These are phyloP conservation scores for Calonectria henricotiae DNA, from an alignment of 2,329 filamentous ascomycete genomes.

Conservation along the genomic window DNA sequence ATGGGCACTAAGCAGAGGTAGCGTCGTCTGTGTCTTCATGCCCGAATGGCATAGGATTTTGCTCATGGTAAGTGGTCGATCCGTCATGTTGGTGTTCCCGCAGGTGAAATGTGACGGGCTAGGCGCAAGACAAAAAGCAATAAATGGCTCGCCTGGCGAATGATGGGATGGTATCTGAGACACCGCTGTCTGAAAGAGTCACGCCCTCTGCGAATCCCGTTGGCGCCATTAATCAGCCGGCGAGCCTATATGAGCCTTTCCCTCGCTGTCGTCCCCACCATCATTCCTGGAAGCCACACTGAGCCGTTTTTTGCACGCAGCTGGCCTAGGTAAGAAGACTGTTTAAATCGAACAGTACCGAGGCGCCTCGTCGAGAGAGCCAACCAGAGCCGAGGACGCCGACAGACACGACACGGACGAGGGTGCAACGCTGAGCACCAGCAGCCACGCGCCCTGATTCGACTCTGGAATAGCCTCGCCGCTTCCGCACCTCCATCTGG, in stretches of 20 bases:
- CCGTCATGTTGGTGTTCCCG: background rate
- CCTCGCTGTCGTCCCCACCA: conserved; percentile 8
- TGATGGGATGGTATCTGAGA: conserved; percentile 12
- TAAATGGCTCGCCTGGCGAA: conserved; percentile 15
- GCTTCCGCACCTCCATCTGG: conserved; percentile 4
- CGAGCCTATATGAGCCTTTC: conserved; percentile 9
- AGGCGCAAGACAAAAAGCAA: conserved; percentile 19
- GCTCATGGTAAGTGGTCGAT: background rate
- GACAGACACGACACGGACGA: background rate
- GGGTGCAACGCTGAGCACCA: background rate
- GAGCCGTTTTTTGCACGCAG: background rate
- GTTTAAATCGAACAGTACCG: background rate
- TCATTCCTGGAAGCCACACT: conserved; percentile 19
- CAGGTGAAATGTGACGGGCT: conserved; percentile 13
- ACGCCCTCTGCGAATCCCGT: conserved; percentile 15
- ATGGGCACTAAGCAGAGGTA: background rate
- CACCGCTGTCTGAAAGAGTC: conserved; percentile 3
- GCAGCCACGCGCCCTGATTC: background rate
- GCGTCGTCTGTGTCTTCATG: background rate
- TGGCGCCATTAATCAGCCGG: conserved; percentile 15
- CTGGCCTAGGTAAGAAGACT: background rate
- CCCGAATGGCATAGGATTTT: background rate
- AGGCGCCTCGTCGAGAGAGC: background rate
- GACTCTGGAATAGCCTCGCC: conserved; percentile 4
- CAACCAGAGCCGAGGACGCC: background rate